Base-by-base conservation (phyloP, 352 stramenopile genomes). In the Discostella stelligera region DNA sequence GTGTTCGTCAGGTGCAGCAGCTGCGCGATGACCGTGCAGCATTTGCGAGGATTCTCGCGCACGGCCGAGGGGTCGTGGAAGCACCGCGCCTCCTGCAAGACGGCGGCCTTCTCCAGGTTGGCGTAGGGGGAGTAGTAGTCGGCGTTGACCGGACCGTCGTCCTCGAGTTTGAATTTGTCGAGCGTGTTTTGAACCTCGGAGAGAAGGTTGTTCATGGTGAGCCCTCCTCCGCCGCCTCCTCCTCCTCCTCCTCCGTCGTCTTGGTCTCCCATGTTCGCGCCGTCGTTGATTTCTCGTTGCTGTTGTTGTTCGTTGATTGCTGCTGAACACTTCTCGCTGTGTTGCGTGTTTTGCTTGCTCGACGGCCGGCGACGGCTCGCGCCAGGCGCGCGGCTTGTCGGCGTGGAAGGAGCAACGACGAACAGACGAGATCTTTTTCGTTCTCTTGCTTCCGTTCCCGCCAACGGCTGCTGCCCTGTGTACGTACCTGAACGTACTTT, bases 131-230 rank as follows among this genome's bases (percentile, higher is more conserved):
- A 87, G 37, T 44, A 44, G 73, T 89, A 91, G 62, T 85, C 59
- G 5, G 80, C 61, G 0, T 20, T 20, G 39, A 50, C 46, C 2
- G 46, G 46, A 50, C 98, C 95, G 69, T 98, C 96, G 71, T 98
- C 95, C 72, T 99, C 96, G 71, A 98, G 97, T 88, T 99, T 99
- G 81, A 98, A 98, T 90, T 99, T 99, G 83, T 98, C 96, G 85
- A 97, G 98, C 46, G 98, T 92, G 61, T 96, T 95, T 63, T 98
- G 95, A 83, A 99, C 96, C 70, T 96, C 93, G 53, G 58, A 68
- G 44, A 79, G 48, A 21, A 79, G 63, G 49, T 66, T 74, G 64
- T 79, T 79, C 21, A 79, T 70, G 25, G 63, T 79, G 5, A 79
- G 71, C 25, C 53, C 53, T 21, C 70, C 70, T 27, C 48, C 52